Conservation (phyloP, 164 flowering plant species). For the Berberis thunbergii region DNA sequence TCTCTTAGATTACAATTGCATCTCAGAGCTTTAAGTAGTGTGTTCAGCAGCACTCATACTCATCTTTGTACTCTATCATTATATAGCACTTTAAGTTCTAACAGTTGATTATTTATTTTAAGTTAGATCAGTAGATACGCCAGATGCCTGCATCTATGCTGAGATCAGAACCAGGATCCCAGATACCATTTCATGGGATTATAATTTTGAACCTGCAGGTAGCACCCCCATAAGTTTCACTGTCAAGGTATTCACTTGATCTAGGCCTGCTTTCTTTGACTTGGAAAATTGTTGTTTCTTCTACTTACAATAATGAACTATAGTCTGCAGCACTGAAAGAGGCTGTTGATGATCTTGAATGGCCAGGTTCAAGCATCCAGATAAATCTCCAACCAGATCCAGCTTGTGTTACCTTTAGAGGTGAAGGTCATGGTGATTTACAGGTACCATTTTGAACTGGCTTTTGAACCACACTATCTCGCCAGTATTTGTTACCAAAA, state of each 20-base stretch:
- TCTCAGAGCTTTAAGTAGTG: too few relatives aligned
- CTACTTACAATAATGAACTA: slow-evolving; percentile 4
- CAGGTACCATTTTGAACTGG: slow-evolving; percentile 38
- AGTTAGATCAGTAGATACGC: slow-evolving; percentile 69
- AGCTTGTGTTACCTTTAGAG: slow-evolving; percentile 70
- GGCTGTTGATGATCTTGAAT: slow-evolving; percentile 96
- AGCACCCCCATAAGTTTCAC: slow-evolving; percentile 73
- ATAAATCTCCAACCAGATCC: slow-evolving; percentile 65
- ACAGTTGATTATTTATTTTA: slow-evolving; percentile 3
- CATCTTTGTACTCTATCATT: not conserved
- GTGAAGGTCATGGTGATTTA: slow-evolving; percentile 96
- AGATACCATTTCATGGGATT: slow-evolving; percentile 89
- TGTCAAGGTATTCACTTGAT: slow-evolving; percentile 48
- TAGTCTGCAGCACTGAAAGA: slow-evolving; percentile 93
- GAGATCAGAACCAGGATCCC: slow-evolving; percentile 91
- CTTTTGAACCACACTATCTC: slow-evolving; percentile 4
- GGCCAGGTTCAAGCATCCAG: slow-evolving; percentile 94
- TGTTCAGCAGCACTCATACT: too few relatives aligned
- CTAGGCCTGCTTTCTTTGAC: not conserved
- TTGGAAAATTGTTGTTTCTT: not conserved
- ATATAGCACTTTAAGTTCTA: not conserved
- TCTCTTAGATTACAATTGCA: too few relatives aligned
- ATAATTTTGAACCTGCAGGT: slow-evolving; percentile 88
- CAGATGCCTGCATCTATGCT: slow-evolving; percentile 75
- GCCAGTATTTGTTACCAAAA: not conserved